phyloP scores from a whole-genome alignment of 2,329 filamentous ascomycete genomes.

The Chaetomiaceae sp. region DNA sequence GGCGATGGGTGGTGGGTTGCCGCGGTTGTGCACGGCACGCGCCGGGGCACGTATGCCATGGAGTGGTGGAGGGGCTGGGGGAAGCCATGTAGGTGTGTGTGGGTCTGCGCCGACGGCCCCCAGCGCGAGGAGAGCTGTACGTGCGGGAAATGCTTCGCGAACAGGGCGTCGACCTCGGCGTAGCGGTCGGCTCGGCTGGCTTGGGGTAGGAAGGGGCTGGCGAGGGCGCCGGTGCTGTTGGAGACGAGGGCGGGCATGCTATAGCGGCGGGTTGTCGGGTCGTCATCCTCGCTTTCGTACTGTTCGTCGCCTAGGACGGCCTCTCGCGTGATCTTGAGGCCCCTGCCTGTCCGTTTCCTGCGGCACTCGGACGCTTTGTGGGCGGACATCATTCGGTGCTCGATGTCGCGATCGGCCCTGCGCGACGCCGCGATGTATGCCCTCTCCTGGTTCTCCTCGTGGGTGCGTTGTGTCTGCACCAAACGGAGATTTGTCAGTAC shows the following conservation, averaged over 20 bases:
- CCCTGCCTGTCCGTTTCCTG: slow-evolving; percentile 79
- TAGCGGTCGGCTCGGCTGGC: slow-evolving; percentile 37
- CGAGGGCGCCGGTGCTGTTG: slow-evolving; percentile 36
- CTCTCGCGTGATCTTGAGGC: slow-evolving; percentile 74
- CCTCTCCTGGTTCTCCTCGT: slow-evolving; percentile 69
- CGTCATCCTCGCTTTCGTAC: slow-evolving; percentile 93
- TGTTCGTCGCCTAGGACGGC: slow-evolving; percentile 89
- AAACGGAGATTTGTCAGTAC: neutral
- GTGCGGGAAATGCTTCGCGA: slow-evolving; percentile 44
- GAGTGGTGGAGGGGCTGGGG: neutral
- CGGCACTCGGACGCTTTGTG: slow-evolving; percentile 86
- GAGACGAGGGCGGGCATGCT: slow-evolving; percentile 48
- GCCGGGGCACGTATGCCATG: neutral
- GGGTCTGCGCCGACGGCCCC: neutral
- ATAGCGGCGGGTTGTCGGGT: slow-evolving; percentile 60
- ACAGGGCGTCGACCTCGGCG: slow-evolving; percentile 45
- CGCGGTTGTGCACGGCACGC: neutral
- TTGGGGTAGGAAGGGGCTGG: slow-evolving; percentile 50
- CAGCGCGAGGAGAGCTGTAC: slow-evolving; percentile 27
- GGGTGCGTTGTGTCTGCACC: slow-evolving; percentile 60
- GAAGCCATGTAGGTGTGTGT: neutral
- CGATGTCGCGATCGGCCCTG: slow-evolving; percentile 78
- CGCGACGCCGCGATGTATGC: slow-evolving; percentile 91
- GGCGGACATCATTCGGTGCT: slow-evolving; percentile 84
- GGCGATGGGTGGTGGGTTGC: neutral